phyloP scores from a whole-genome alignment of 225 moss, liverwort and hornwort genomes.

The Climacium dendroides region DNA sequence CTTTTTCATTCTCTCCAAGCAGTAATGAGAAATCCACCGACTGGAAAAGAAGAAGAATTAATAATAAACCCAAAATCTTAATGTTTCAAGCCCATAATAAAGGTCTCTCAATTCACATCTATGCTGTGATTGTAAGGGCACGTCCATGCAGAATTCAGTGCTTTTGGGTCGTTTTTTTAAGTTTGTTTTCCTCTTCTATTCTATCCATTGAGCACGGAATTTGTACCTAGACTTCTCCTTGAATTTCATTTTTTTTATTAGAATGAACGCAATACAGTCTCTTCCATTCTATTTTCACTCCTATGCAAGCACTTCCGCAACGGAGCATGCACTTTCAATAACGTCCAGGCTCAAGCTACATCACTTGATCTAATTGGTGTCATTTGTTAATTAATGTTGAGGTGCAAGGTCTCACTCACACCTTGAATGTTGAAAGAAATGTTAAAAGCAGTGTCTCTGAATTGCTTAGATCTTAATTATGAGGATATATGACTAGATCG shows the following conservation, averaged over 20 bases:
- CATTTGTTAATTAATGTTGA: neutral
- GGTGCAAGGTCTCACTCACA: neutral
- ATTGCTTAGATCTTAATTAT: neutral
- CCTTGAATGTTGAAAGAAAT: too few species aligned
- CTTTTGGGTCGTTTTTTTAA: neutral
- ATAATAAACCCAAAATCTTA: neutral
- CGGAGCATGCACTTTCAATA: neutral
- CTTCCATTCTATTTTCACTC: neutral
- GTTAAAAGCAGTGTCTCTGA: neutral
- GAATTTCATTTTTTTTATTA: neutral
- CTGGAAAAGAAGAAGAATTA: conserved; percentile 11
- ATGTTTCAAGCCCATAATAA: neutral
- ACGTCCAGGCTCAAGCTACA: neutral
- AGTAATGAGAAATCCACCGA: conserved; percentile 84
- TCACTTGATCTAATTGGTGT: neutral
- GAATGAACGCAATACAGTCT: neutral
- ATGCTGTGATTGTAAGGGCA: neutral
- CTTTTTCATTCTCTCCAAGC: conserved; percentile 86
- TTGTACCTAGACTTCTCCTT: neutral
- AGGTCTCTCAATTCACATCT: neutral
- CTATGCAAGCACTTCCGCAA: neutral
- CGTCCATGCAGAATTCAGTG: neutral
- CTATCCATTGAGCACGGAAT: neutral
- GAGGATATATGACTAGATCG: too few species aligned
- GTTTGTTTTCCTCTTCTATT: neutral